Base-by-base conservation (phyloP, 768 basidiomycete genomes). In the Gymnopilus dilepis region DNA sequence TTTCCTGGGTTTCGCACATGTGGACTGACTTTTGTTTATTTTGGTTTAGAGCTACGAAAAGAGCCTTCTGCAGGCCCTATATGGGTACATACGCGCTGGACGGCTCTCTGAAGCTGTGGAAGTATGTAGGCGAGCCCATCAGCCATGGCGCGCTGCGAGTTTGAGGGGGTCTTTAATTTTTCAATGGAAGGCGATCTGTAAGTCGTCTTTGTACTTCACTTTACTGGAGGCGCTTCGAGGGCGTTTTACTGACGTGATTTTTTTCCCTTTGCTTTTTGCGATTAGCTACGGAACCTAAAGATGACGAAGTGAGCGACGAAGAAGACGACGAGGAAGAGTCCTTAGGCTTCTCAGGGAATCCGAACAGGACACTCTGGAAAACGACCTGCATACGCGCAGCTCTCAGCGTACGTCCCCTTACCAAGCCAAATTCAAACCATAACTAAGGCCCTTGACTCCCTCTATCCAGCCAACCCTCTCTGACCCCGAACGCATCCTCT, bases 71-170 rank as follows among this genome's bases (percentile, higher is more conserved):
- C 88, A 94, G 65, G 86, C 90, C 0, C 71, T 99, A 21, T 97
- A 92, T 74, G 85, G 88, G 24, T 89, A 90, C 63, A 81, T 98
- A 2, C 87, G 96, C 40, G 88, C 91, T 5, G 96, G 96, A n/a
- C 79, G 88, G 60, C 73, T 97, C 28, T 92, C 92, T 11, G 89
- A 93, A 11, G 97, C 95, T 0, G 79, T 95, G 4, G 89, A 92
- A 33, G 75, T 94, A 17, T 95, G 94, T 70, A 79, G 88, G 65
- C 86, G 86, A 67, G 90, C 91, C 0, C 89, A 94, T 63, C 92
- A 96, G 65, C 91, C 94, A 0, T 98, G 96, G 97, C 83, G 95
- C 22, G 94, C 94, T 2, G 94, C 95, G 1, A 91, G 88, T 58
- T 85, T 99, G 42, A 87, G 91, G 6, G 97, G 97, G 1, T 90